Conservation (phyloP, 176 grass and related monocot genomes). For the Ampelocalamus luodianensis region DNA sequence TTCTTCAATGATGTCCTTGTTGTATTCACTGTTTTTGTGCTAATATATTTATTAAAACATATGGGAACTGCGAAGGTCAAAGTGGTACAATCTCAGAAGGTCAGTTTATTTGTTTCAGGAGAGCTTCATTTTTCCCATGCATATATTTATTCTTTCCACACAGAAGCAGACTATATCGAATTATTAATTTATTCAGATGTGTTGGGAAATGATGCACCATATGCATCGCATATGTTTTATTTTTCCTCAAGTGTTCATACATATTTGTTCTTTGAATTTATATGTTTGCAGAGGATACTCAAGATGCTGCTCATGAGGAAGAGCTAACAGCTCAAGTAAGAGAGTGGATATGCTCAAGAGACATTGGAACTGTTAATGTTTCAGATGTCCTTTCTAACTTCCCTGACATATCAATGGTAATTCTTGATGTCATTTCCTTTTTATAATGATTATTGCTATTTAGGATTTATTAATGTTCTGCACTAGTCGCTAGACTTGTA, state of each 20-base stretch:
- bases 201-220: background rate
- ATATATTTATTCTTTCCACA: slow-evolving; percentile 20
- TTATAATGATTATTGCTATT: slow-evolving; percentile 8
- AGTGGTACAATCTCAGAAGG: slow-evolving; percentile 76
- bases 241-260: background rate
- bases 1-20: slow-evolving; percentile 30
- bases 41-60: slow-evolving; percentile 51
- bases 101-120: slow-evolving; percentile 46
- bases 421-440: slow-evolving; percentile 18
- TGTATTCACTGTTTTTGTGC: slow-evolving; percentile 43
- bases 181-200: slow-evolving; percentile 7
- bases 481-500: background rate
- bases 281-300: slow-evolving; percentile 83
- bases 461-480: slow-evolving; percentile 27
- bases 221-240: background rate
- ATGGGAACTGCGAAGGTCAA: slow-evolving; percentile 57
- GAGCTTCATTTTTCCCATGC: slow-evolving; percentile 26
- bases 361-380: slow-evolving; percentile 54
- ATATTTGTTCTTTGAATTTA: slow-evolving; percentile 25
- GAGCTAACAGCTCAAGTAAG: slow-evolving; percentile 67
- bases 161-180: background rate
- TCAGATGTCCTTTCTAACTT: slow-evolving; percentile 84
- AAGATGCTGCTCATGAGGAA: slow-evolving; percentile 85
- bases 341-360: slow-evolving; percentile 75
- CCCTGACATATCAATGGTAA: slow-evolving; percentile 78